A percentile compares a stretch with the other conserved stretches of the same genome.
Evolutionary conservation across 192 early-diverging fungal genomes (phyloP).

Genomic region (Oehlia diaphana): DNA sequence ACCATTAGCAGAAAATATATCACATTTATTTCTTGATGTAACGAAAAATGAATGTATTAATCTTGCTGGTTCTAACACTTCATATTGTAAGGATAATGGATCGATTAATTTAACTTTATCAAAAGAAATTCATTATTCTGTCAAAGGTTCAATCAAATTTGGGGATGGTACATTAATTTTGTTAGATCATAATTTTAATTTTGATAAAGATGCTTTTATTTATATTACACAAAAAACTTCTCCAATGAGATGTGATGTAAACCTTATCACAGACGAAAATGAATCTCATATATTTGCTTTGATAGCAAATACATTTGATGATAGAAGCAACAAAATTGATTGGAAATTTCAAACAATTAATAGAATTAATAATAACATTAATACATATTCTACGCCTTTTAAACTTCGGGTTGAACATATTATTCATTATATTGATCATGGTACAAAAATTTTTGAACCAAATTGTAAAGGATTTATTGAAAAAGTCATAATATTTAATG

Average conservation of each 20-base stretch:
- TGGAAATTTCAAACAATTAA: not conserved
- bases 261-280: not conserved
- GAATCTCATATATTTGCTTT: not conserved
- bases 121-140: not conserved
- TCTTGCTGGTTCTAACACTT: not conserved
- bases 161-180: not conserved
- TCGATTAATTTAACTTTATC: not conserved
- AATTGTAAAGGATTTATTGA: not conserved
- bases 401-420: not conserved
- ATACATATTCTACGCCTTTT: not conserved
- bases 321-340: not conserved
- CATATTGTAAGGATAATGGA: not conserved
- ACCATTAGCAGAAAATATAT: not conserved
- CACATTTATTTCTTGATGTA: not conserved
- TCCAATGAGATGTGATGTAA: not conserved
- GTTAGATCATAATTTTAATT: not conserved
- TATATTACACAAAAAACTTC: not conserved
- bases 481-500: not conserved
- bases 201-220: not conserved
- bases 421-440: not conserved
- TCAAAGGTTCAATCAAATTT: not conserved
- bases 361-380: not conserved
- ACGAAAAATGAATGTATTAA: not conserved
- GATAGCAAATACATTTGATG: not conserved
- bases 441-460: not conserved